Base-by-base conservation (phyloP, 768 basidiomycete species). In the Termitomyces sp. region DNA sequence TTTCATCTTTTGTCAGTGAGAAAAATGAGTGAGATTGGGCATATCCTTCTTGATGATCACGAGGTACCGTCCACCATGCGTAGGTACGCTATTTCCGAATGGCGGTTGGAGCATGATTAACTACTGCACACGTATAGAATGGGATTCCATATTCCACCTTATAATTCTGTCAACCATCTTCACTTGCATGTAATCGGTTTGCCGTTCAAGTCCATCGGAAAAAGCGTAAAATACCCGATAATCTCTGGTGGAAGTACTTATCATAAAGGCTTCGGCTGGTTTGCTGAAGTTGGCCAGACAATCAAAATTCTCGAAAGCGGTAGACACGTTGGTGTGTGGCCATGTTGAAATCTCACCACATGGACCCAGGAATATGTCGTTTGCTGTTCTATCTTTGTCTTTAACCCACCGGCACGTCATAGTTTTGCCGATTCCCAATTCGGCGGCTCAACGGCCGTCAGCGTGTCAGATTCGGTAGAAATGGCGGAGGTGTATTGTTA, bases 71-170 rank as follows among this genome's bases (percentile, higher is more conserved):
- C 61, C 13, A 56, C 68, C 45, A 72, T 74, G 61, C 80, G 83
- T 69, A 78, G 75, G 87, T 86, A 63, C 62, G 27, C 12, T 31
- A 39, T 42, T 6, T 41, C 37, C 42, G 3, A 52, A 60, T 52
- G 8, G 18, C 6, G 11, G 31, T 15, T 31, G 30, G 31, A 27
- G 12, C 33, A 33, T 41, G 47, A 53, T 51, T 57, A 37, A 65
- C 44, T 24, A 54, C 65, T 67, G 36, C 57, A 18, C 54, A 24
- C 15, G 50, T 55, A 37, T 57, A 91, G 91, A 61, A 76, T 91
- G 74, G 91, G 91, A 1, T 93, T 91, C 66, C 90, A 93, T 67
- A 88, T 91, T 55, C 87, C 90, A 0, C 91, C 91, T 0, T 89
- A 88, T 70, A 86, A 82, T 58, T 86, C 84, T 36, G 78, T 92